Percentiles rank a stretch among this genome's conserved stretches.
phyloP scores from a whole-genome alignment of 768 basidiomycete genomes.

The Coprinopsis sp. region DNA sequence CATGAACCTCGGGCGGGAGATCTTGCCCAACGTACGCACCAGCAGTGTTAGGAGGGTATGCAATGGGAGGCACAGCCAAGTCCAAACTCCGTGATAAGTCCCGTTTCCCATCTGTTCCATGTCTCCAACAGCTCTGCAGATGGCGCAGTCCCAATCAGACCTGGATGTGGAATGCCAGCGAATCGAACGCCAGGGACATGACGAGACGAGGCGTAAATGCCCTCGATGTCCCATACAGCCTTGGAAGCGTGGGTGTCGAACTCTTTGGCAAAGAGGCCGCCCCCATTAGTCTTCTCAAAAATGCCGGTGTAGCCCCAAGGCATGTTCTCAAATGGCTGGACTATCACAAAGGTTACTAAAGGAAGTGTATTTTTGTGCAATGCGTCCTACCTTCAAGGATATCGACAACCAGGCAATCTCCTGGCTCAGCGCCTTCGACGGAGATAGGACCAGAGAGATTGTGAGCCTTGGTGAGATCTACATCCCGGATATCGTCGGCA shows the following conservation, averaged over 20 bases:
- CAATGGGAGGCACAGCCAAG: conserved; percentile 56
- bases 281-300: conserved; percentile 70
- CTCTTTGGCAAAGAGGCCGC: conserved; percentile 65
- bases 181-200: conserved; percentile 80
- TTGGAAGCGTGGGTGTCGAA: conserved; percentile 70
- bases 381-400: conserved; percentile 67
- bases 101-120: conserved; percentile 73
- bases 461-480: conserved; percentile 63
- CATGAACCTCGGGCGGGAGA: conserved; percentile 37
- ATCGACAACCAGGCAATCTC: conserved; percentile 75
- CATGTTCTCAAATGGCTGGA: conserved; percentile 66
- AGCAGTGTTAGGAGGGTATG: conserved; percentile 52
- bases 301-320: conserved; percentile 83
- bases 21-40: conserved; percentile 73
- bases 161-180: conserved; percentile 73
- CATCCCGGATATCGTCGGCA: conserved; percentile 63
- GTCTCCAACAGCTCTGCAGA: conserved; percentile 65
- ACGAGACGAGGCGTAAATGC: conserved; percentile 66
- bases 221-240: conserved; percentile 79
- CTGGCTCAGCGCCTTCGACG: conserved; percentile 72
- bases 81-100: conserved; percentile 49
- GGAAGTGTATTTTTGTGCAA: too few relatives aligned
- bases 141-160: conserved; percentile 73
- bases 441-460: conserved; percentile 75
- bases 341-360: conserved; percentile 25